These are phyloP conservation scores for Trifolium fragiferum DNA, from an alignment of 306 rosid species.

Conservation along the genomic window DNA sequence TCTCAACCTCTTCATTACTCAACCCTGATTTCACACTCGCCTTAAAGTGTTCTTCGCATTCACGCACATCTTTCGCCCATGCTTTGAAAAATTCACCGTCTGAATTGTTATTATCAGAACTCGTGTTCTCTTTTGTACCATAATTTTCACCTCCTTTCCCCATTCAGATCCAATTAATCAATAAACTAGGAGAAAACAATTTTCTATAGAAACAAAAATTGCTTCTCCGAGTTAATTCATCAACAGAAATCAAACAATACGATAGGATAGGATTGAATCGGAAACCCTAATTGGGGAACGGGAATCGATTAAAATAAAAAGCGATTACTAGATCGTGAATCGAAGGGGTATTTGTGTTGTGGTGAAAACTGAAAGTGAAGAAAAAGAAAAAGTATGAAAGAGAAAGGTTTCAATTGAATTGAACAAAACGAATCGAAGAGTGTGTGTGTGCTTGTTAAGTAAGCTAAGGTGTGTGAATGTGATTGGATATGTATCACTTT, in stretches of 20 bases:
- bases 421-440: slow-evolving; percentile 25
- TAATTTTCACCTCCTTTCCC: slow-evolving; percentile 64
- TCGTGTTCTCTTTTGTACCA: slow-evolving; percentile 47
- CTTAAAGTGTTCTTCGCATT: slow-evolving; percentile 68
- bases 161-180: slow-evolving; percentile 48
- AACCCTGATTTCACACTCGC: slow-evolving; percentile 60
- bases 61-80: slow-evolving; percentile 71
- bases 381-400: slow-evolving; percentile 35
- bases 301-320: neutral
- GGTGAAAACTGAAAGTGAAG: slow-evolving; percentile 33
- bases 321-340: neutral
- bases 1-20: slow-evolving; percentile 55
- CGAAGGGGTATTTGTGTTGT: too few species aligned
- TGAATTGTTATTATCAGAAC: slow-evolving; percentile 28
- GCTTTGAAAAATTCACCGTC: slow-evolving; percentile 56
- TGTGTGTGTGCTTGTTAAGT: slow-evolving; percentile 43
- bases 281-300: slow-evolving; percentile 37
- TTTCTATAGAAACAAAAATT: slow-evolving; percentile 3
- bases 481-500: slow-evolving; percentile 2
- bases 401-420: slow-evolving; percentile 35
- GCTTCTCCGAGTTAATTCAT: slow-evolving; percentile 30
- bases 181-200: slow-evolving; percentile 40
- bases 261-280: neutral
- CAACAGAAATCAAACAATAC: neutral
- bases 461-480: slow-evolving; percentile 5